Evolutionary conservation across 1,139 yeast species (phyloP).

Genomic region (Yamadazyma spencermartinsiae): DNA sequence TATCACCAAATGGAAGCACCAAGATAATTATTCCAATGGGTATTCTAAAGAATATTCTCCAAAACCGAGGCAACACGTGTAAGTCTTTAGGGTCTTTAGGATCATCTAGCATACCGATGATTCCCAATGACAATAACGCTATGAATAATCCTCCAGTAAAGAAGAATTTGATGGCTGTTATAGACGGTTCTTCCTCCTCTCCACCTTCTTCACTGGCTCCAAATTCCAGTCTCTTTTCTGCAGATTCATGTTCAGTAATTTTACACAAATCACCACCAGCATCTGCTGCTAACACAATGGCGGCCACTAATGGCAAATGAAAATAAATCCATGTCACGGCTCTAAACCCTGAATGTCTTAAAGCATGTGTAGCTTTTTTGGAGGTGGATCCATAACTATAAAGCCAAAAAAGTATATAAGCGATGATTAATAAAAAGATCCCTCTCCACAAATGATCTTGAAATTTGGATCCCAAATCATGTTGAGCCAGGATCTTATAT

Average conservation of each 20-base stretch:
- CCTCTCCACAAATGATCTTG: slow-evolving; percentile 49
- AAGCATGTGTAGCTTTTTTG: slow-evolving; percentile 51
- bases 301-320: slow-evolving; percentile 55
- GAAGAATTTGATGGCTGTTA: slow-evolving; percentile 44
- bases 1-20: slow-evolving; percentile 47
- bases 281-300: slow-evolving; percentile 59
- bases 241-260: slow-evolving; percentile 15
- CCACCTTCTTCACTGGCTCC: slow-evolving; percentile 7
- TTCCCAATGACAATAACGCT: slow-evolving; percentile 33
- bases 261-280: slow-evolving; percentile 55
- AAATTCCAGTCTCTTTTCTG: background rate
- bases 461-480: slow-evolving; percentile 51
- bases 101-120: slow-evolving; percentile 40
- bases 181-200: slow-evolving; percentile 26
- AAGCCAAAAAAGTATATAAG: slow-evolving; percentile 54
- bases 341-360: slow-evolving; percentile 48
- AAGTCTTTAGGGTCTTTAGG: slow-evolving; percentile 34
- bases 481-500: slow-evolving; percentile 54
- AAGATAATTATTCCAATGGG: slow-evolving; percentile 41
- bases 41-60: slow-evolving; percentile 41
- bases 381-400: slow-evolving; percentile 58
- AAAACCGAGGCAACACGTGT: slow-evolving; percentile 33
- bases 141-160: slow-evolving; percentile 53
- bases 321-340: slow-evolving; percentile 50
- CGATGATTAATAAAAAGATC: slow-evolving; percentile 47